Conservation (phyloP, 148 eudicot genomes). For the Silene uniflora region DNA sequence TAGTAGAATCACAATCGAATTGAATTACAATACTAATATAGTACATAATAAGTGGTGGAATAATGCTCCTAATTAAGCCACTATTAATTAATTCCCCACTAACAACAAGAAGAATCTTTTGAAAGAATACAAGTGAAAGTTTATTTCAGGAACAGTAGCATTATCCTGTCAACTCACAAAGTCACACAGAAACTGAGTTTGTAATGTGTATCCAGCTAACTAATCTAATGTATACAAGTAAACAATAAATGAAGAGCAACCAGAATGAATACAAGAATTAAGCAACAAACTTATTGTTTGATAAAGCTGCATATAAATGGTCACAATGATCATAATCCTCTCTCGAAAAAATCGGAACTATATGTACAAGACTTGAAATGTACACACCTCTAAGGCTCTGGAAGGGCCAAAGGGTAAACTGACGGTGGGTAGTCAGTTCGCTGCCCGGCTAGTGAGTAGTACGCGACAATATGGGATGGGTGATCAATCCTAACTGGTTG, state of each 20-base stretch:
- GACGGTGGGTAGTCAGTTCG: slow-evolving; percentile 68
- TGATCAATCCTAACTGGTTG: slow-evolving; percentile 40
- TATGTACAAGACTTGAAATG: slow-evolving; percentile 18
- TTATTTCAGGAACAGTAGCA: neutral
- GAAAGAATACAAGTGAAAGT: neutral
- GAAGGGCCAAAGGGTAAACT: slow-evolving; percentile 42
- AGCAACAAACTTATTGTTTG: slow-evolving; percentile 9
- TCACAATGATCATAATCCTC: slow-evolving; percentile 15
- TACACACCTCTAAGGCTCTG: slow-evolving; percentile 16
- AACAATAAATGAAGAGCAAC: neutral
- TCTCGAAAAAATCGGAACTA: neutral
- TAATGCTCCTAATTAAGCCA: neutral
- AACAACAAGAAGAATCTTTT: neutral
- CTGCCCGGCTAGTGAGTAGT: slow-evolving; percentile 79
- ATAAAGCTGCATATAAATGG: slow-evolving; percentile 9
- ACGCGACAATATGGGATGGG: slow-evolving; percentile 84
- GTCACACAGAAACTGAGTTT: neutral
- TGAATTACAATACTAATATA: neutral
- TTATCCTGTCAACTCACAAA: neutral
- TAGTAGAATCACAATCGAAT: neutral
- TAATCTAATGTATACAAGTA: neutral
- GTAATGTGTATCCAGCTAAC: neutral
- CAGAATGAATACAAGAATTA: slow-evolving; percentile 20
- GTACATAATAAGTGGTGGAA: neutral
- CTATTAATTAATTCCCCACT: neutral